phyloP scores from a whole-genome alignment of 345 rosid species.

The thale cress (Arabidopsis thaliana) region DNA sequence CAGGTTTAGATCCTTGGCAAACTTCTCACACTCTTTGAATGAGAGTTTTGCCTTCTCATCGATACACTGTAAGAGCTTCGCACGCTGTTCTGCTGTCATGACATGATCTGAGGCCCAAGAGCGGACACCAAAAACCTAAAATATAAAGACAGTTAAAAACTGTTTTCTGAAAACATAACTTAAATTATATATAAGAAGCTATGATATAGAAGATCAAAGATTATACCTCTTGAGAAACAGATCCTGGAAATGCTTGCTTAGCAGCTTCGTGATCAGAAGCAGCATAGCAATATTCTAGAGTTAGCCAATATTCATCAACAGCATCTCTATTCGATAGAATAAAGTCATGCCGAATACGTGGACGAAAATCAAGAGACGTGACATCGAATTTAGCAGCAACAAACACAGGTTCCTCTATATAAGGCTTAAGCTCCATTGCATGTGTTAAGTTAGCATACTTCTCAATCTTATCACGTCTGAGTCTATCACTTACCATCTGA shows the following conservation, averaged over 20 bases:
- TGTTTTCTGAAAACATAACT: conserved; percentile 14
- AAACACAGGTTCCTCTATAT: conserved; percentile 82
- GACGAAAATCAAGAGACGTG: conserved; percentile 77
- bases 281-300: conserved; percentile 94
- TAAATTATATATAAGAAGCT: not conserved
- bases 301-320: conserved; percentile 91
- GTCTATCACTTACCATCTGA: conserved; percentile 64
- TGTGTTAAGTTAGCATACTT: conserved; percentile 66
- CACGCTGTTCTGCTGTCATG: conserved; percentile 87
- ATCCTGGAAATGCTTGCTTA: conserved; percentile 89
- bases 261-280: conserved; percentile 87
- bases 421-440: conserved; percentile 90
- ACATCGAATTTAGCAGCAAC: conserved; percentile 57
- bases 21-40: conserved; percentile 76
- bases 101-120: conserved; percentile 79
- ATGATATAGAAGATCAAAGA: conserved; percentile 28
- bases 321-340: conserved; percentile 72
- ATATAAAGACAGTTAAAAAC: conserved; percentile 39
- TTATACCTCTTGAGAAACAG: conserved; percentile 84
- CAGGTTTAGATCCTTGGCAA: conserved; percentile 82
- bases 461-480: conserved; percentile 53
- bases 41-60: conserved; percentile 61
- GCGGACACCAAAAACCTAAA: conserved; percentile 71
- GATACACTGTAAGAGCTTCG: conserved; percentile 59
- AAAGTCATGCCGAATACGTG: conserved; percentile 91